phyloP scores from a whole-genome alignment of 805 yeast genomes.

The Candida oleophila region DNA sequence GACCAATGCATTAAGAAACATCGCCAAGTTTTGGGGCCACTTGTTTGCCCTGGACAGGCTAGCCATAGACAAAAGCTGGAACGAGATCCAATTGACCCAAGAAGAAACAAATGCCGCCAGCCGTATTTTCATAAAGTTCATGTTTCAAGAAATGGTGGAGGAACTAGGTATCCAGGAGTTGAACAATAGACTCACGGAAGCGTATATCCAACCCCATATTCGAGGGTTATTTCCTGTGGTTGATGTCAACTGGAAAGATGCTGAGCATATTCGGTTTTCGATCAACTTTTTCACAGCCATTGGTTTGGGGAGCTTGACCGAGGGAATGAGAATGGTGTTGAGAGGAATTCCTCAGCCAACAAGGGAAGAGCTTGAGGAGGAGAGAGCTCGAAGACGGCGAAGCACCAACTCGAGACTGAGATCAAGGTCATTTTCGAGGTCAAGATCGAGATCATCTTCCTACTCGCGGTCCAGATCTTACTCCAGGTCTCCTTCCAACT shows the following conservation, averaged over 20 bases:
- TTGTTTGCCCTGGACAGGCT: slow-evolving; percentile 68
- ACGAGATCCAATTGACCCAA: slow-evolving; percentile 60
- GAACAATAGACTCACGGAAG: slow-evolving; percentile 46
- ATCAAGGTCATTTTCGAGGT: not conserved
- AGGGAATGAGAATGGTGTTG: slow-evolving; percentile 66
- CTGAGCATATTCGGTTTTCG: slow-evolving; percentile 65
- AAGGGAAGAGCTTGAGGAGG: not conserved
- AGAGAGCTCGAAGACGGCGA: slow-evolving; percentile 3
- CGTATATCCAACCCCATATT: slow-evolving; percentile 47
- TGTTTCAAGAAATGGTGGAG: slow-evolving; percentile 75
- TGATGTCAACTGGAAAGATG: slow-evolving; percentile 29
- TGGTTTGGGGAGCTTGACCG: slow-evolving; percentile 82
- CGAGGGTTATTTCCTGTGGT: slow-evolving; percentile 63
- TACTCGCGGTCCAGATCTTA: slow-evolving; percentile 2
- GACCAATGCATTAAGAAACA: slow-evolving; percentile 69
- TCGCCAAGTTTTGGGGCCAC: slow-evolving; percentile 87
- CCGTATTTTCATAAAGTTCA: slow-evolving; percentile 76
- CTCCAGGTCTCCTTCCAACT: slow-evolving; percentile 4
- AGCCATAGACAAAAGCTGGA: slow-evolving; percentile 57
- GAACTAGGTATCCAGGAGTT: slow-evolving; percentile 66
- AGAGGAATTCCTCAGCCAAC: slow-evolving; percentile 24
- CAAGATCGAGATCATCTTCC: slow-evolving; percentile 2
- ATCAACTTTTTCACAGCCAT: slow-evolving; percentile 93
- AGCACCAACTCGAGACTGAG: too few species aligned
- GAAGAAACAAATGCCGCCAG: slow-evolving; percentile 74